Conservation (phyloP, 352 stramenopile species). For the Elongisporangium senticosum region DNA sequence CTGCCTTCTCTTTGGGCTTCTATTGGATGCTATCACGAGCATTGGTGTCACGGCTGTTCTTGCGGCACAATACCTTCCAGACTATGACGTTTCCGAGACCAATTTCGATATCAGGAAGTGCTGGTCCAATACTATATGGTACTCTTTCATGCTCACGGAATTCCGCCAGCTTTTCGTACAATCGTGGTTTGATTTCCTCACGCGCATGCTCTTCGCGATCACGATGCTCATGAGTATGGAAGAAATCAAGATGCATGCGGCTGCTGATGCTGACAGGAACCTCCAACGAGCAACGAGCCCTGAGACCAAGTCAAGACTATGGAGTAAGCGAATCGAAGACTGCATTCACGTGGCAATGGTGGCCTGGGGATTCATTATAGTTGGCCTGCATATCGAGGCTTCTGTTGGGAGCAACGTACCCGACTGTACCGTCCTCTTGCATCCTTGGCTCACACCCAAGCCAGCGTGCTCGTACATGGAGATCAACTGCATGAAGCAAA, state of each 20-base stretch:
- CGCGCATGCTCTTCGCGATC: slow-evolving; percentile 19
- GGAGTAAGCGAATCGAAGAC: background rate
- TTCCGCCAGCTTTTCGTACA: slow-evolving; percentile 25
- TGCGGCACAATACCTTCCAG: slow-evolving; percentile 13
- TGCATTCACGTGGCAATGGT: background rate
- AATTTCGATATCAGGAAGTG: slow-evolving; percentile 17
- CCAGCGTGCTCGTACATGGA: slow-evolving; percentile 10
- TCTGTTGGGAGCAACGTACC: background rate
- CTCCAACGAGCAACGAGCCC: too few species aligned
- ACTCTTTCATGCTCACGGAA: slow-evolving; percentile 25
- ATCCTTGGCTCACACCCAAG: slow-evolving; percentile 10
- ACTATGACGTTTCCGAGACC: slow-evolving; percentile 8
- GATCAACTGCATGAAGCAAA: slow-evolving; percentile 15
- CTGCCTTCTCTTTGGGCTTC: slow-evolving; percentile 17
- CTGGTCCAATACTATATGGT: slow-evolving; percentile 22
- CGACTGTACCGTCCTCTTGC: slow-evolving; percentile 1
- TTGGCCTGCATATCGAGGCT: slow-evolving; percentile 3
- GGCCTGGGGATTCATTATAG: background rate
- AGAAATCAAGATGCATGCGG: background rate
- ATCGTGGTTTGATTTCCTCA: slow-evolving; percentile 21
- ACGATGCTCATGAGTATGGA: slow-evolving; percentile 27
- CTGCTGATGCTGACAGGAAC: too few species aligned
- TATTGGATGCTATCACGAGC: slow-evolving; percentile 22
- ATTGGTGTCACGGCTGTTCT: slow-evolving; percentile 21
- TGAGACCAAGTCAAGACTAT: too few species aligned